Evolutionary conservation across 176 grass and related monocot species (phyloP), one percentile per base, ranked within the genome.

Genomic region (Oryza glaberrima): DNA sequence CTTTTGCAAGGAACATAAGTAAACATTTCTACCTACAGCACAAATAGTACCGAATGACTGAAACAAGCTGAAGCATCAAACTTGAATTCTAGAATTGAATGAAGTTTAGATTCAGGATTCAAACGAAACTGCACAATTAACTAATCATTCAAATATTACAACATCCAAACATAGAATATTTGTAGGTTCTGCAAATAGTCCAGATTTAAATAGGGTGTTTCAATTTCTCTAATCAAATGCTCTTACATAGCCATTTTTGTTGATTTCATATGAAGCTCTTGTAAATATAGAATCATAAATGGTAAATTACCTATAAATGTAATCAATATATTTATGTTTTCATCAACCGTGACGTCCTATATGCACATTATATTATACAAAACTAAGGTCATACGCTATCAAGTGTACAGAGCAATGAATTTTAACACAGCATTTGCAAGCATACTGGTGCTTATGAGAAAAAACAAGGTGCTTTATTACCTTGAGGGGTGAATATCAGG

Each of bases 401-500:
- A 87, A 81, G 46, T n/a, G 14, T 17, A 81, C 1, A 20, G 7
- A 54, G 66, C 22, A 23, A 67, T 58, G 17, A 40, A 22, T 44
- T 70, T 9, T 46, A 82, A 78, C 26, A 73, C 1, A 47, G 9
- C 26, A 72, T 52, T 68, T 74, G 68, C 69, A 68, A 46, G 66
- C 56, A 26, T 73, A 72, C 56, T 56, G 17, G 79, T 64, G 76
- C 81, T 96, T 70, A 69, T 84, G 81, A 61, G 47, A 91, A 81
- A 79, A 79, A 83, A 81, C 46, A 81, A 13, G 7, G 30, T 28
- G 66, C 71, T 32, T 34, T 75, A 30, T 65, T 89, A 99, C 96
- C 96, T 96, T 66, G 96, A 91, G 51, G 96, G 94, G 89, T 94
- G 94, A 81, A 96, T 92, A 85, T 99, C 96, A 79, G 96, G 96